Evolutionary conservation across 2,329 filamentous ascomycete species (phyloP), one percentile per base, ranked within the genome.

Genomic region (Exophiala sp.): DNA sequence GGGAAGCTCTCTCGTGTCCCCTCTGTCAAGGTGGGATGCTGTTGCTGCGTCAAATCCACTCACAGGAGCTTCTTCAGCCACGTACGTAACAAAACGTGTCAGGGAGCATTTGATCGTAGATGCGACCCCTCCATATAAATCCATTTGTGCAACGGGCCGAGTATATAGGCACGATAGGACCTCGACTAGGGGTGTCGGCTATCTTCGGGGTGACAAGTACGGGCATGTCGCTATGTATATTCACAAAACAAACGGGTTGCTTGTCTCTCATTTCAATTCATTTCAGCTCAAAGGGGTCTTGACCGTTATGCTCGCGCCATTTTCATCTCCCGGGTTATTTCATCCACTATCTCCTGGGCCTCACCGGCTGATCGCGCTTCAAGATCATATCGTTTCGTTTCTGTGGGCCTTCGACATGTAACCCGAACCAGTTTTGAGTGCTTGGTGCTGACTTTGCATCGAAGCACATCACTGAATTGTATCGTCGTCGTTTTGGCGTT

Each of bases 381-480:
- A 66, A 86, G 86, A 63, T 86, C 83, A 68, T 86, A 86, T 58
- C 83, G 68, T 69, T 86, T 86, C 61, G 80, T 81, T 68, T 86
- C 83, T 43, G 79, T 77, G 59, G 82, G 78, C 58, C 80, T 75
- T 52, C 82, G 79, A 14, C 86, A 81, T 39, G 85, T 72, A 8
- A 86, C 77, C 20, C 82, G 71, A 62, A 86, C 83, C 63, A 81
- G 83, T 69, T 83, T 82, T 7, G 82, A 80, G 65, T 86, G 83
- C 57, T 83, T 79, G 56, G 82, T 76, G 62, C 78, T 83, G 45
- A 86, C 81, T 65, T 86, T 86, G 58, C 80, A 83, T 1, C 82
- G 82, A 0, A 86, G 77, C n/a, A 86, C 80, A 49, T 79, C 79
- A 51, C 75, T 78, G 69, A 85, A 85, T 50, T 81, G 81, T 52